Evolutionary conservation across 75 land plant genomes (phyloP).

Genomic region (Adiantum capillusveneris): DNA sequence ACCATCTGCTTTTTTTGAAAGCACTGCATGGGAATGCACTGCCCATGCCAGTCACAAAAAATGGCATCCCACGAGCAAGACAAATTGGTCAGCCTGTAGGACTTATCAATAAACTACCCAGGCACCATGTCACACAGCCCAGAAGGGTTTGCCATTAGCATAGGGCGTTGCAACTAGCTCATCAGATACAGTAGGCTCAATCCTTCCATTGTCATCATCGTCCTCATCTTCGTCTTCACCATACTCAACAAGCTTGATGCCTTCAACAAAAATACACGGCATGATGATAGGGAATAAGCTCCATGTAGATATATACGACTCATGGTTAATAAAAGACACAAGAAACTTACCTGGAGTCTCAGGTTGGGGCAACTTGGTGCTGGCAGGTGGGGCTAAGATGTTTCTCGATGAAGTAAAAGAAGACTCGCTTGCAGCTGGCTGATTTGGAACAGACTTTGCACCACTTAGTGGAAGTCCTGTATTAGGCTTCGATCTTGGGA

Average conservation of each 20-base stretch:
- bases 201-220: conserved; percentile 3
- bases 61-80: too few species aligned
- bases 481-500: too few species aligned
- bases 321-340: neutral
- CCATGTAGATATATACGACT: neutral
- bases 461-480: too few species aligned
- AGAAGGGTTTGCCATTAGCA: conserved; percentile 44
- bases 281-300: neutral
- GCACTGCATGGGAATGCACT: too few species aligned
- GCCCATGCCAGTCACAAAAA: too few species aligned
- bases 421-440: neutral
- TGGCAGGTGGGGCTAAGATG: conserved; percentile 1
- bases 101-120: too few species aligned
- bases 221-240: conserved; percentile 84
- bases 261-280: conserved; percentile 23
- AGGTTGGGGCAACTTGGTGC: neutral
- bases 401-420: conserved; percentile 9
- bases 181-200: neutral
- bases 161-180: neutral
- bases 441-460: too few species aligned
- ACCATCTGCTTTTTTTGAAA: too few species aligned
- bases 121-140: conserved; percentile 17
- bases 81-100: too few species aligned
- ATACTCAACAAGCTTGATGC: conserved; percentile 66
- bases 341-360: conserved; percentile 25